Evolutionary conservation across 129 eudicot genomes (phyloP), one percentile per base, ranked within the genome.

Genomic region (sunflower (Helianthus annuus)): DNA sequence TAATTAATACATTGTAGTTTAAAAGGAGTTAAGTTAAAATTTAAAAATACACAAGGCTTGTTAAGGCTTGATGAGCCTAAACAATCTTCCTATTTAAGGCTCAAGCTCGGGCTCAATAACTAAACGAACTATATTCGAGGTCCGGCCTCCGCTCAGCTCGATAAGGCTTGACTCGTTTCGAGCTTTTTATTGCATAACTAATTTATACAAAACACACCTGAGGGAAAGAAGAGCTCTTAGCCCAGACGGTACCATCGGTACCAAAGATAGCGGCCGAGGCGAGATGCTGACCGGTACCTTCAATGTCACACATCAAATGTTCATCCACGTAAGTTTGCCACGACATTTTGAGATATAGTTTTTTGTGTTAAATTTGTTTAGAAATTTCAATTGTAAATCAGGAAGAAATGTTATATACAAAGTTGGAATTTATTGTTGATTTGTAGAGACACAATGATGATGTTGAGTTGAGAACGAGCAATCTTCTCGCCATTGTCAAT

Each of bases 281-380:
- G 82, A 89, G 96, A 76, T 78, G 91, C 79, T 78, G 78, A 56
- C 88, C 95, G 27, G 71, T 73, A 24, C 88, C 88, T 27, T 89
- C 96, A 24, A 88, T 85, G 79, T 85, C 94, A 36, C 89, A 83
- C 97, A 91, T 87, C 85, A 91, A 82, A 59, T 91, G 97, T 22
- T 91, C 97, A 68, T 91, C 97, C 0, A 88, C 90, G 78, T 91
- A 91, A 16, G 85, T 78, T 79, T 91, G 97, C 97, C 97, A 91
- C 89, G 97, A 91, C 97, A 91, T 91, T 77, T 71, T 87, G 42
- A 54, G 27, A 32, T 32, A 12, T 1, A 14, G 24, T 10, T 69
- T 36, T 36, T 75, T 44, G 39, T 11, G 49, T 24, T 15, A 71
- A 24, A 7, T 16, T 36, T 4, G 5, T 57, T 5, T 46, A 19